Conservation (phyloP, 2,329 filamentous ascomycete species). For the Botrytis elliptica region DNA sequence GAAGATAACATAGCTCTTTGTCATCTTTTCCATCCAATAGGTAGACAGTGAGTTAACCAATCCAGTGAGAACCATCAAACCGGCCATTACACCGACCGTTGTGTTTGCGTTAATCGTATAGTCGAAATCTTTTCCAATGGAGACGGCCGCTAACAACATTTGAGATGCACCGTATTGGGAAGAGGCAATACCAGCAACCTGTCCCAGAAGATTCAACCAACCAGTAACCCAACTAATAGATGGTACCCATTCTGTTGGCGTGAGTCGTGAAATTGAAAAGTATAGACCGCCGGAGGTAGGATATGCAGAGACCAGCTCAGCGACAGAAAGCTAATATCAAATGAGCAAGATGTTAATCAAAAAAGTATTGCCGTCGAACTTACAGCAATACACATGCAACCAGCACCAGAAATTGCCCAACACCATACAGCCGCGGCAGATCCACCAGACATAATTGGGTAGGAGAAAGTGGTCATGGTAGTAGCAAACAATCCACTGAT, state of each 20-base stretch:
- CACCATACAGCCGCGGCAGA: constrained; percentile 56
- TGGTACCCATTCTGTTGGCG: constrained; percentile 48
- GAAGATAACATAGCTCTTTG: constrained; percentile 57
- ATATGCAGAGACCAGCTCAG: constrained; percentile 39
- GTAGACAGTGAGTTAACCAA: constrained; percentile 56
- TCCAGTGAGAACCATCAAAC: constrained; percentile 51
- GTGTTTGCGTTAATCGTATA: constrained; percentile 48
- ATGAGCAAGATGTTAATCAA: background rate
- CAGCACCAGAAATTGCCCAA: constrained; percentile 56
- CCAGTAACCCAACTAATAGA: constrained; percentile 48
- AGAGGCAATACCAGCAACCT: constrained; percentile 51
- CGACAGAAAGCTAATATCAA: constrained; percentile 40
- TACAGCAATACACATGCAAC: constrained; percentile 54
- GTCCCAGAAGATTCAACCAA: constrained; percentile 53
- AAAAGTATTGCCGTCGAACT: constrained; percentile 22
- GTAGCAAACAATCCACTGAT: constrained; percentile 57
- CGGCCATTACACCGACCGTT: constrained; percentile 56
- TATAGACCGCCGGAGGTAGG: constrained; percentile 56
- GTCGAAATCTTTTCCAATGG: constrained; percentile 49
- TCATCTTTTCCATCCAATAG: constrained; percentile 58
- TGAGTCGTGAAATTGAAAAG: constrained; percentile 56
- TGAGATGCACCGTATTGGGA: constrained; percentile 57
- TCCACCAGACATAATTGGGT: constrained; percentile 53
- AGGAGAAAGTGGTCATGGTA: constrained; percentile 54
- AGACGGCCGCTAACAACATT: constrained; percentile 55